Conservation (phyloP, 2,329 filamentous ascomycete species). For the Ceratocystis colombiana region DNA sequence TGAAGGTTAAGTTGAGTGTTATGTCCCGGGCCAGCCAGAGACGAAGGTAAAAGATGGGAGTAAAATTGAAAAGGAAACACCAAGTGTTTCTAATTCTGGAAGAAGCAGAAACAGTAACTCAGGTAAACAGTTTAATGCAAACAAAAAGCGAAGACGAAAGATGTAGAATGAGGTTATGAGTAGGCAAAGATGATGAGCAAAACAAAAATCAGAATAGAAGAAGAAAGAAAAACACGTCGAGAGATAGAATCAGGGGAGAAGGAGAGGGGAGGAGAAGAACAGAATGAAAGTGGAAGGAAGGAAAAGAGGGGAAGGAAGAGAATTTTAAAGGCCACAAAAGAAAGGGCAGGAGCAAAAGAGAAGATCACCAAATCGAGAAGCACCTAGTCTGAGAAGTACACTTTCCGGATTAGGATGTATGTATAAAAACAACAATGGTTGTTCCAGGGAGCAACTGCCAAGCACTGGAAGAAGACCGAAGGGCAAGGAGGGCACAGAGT, state of each 20-base stretch:
- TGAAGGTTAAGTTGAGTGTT: neutral
- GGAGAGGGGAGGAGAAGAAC: neutral
- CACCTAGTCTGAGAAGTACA: neutral
- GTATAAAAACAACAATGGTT: slow-evolving; percentile 1
- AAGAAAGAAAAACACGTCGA: slow-evolving; percentile 24
- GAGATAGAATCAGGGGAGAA: neutral
- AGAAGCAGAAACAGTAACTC: neutral
- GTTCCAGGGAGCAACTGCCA: neutral
- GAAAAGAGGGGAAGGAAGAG: slow-evolving; percentile 11
- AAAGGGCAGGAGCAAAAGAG: neutral
- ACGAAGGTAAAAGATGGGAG: slow-evolving; percentile 3
- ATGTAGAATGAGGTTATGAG: slow-evolving; percentile 23
- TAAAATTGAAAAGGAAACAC: neutral
- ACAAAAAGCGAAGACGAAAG: slow-evolving; percentile 21
- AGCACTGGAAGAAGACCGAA: neutral
- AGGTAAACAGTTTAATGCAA: slow-evolving; percentile 1
- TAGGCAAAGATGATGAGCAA: slow-evolving; percentile 15
- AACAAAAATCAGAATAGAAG: slow-evolving; percentile 24
- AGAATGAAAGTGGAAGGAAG: neutral
- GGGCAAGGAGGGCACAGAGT: too few relatives aligned
- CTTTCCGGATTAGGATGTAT: neutral
- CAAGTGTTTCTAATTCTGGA: neutral
- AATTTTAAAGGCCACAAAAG: slow-evolving; percentile 8
- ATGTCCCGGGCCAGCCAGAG: slow-evolving; percentile 8
- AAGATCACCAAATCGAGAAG: slow-evolving; percentile 17